Percentiles rank a stretch among this genome's conserved stretches.
phyloP scores from a whole-genome alignment of 306 rosid species.

The Ziziphus jujuba region DNA sequence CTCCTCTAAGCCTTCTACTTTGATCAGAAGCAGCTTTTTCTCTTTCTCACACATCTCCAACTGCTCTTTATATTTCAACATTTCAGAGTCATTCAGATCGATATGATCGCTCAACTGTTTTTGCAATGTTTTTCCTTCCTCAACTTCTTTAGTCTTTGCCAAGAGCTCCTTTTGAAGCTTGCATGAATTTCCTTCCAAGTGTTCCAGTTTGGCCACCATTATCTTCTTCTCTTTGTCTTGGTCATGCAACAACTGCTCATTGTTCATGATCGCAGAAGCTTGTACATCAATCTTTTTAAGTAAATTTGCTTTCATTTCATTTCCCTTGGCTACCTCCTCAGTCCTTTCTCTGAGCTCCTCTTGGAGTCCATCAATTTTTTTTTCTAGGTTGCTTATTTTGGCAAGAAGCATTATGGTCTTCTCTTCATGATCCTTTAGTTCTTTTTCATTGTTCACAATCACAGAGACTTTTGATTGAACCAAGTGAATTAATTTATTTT shows the following conservation, averaged over 20 bases:
- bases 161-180: constrained; percentile 27
- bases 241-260: constrained; percentile 26
- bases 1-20: constrained; percentile 38
- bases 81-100: constrained; percentile 29
- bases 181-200: constrained; percentile 39
- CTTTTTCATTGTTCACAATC: constrained; percentile 30
- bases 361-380: constrained; percentile 34
- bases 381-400: constrained; percentile 33
- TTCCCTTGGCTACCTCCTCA: constrained; percentile 28
- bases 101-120: constrained; percentile 17
- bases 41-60: constrained; percentile 40
- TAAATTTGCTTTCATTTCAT: constrained; percentile 28
- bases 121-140: constrained; percentile 32
- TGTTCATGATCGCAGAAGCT: constrained; percentile 32
- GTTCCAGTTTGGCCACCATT: constrained; percentile 33
- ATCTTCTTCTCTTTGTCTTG: constrained; percentile 43
- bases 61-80: constrained; percentile 26
- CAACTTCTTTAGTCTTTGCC: constrained; percentile 40
- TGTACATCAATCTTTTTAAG: constrained; percentile 27
- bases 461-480: constrained; percentile 43
- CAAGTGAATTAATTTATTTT: constrained; percentile 38
- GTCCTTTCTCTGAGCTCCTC: constrained; percentile 34
- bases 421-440: constrained; percentile 46
- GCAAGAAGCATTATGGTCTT: constrained; percentile 28
- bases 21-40: constrained; percentile 36